phyloP scores from a whole-genome alignment of 345 rosid genomes.

The Ceriops zippeliana region DNA sequence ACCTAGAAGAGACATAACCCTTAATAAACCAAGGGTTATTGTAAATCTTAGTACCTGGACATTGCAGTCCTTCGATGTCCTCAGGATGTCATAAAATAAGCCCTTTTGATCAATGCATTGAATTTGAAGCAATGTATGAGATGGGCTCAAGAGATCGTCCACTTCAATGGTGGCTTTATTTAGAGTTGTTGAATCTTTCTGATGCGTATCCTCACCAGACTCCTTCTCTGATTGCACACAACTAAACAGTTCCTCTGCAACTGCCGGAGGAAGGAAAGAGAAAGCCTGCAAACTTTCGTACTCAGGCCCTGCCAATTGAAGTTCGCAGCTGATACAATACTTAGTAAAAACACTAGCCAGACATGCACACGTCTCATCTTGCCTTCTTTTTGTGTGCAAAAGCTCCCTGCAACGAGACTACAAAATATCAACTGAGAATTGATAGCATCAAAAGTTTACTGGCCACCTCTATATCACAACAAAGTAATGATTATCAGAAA shows the following conservation, averaged over 20 bases:
- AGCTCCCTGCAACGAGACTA: constrained; percentile 25
- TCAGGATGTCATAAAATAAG: constrained; percentile 31
- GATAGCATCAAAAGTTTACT: not conserved
- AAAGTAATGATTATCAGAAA: not conserved
- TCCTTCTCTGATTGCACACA: constrained; percentile 8
- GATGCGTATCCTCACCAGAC: not conserved
- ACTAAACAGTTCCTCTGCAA: constrained; percentile 30
- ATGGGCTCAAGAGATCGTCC: constrained; percentile 31
- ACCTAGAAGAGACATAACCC: not conserved
- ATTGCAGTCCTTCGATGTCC: constrained; percentile 29
- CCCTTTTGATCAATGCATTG: constrained; percentile 33
- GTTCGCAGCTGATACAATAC: constrained; percentile 27
- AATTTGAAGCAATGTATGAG: constrained; percentile 32
- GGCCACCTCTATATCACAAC: not conserved
- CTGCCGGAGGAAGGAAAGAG: constrained; percentile 20
- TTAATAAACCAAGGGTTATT: not conserved
- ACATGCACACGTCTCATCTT: constrained; percentile 20
- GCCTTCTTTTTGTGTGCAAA: constrained; percentile 27
- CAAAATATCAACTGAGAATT: constrained; percentile 2
- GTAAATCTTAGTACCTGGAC: constrained; percentile 16
- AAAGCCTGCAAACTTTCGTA: constrained; percentile 20
- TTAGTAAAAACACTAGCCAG: constrained; percentile 16
- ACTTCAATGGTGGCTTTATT: constrained; percentile 18
- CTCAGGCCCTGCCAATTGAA: constrained; percentile 31
- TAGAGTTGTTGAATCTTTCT: not conserved